phyloP scores from a whole-genome alignment of 331 rosid species.

The Malus hybrid region DNA sequence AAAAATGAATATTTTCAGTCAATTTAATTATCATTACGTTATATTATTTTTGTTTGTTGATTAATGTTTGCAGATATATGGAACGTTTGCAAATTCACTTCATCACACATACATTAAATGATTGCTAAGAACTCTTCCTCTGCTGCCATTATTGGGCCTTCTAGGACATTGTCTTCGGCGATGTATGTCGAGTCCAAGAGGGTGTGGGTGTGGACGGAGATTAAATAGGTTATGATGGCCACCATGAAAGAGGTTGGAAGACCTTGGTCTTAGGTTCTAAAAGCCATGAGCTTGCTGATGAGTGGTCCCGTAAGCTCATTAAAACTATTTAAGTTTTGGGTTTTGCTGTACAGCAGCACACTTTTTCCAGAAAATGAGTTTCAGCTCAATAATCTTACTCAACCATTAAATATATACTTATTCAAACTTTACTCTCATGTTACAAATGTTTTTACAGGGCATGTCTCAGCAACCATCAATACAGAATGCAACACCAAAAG shows the following conservation, averaged over 20 bases:
- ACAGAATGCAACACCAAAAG: no score
- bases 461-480: no score
- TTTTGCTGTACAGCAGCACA: no score
- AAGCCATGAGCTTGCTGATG: slow-evolving; percentile 44
- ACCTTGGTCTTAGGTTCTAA: slow-evolving; percentile 58
- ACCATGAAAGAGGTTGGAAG: slow-evolving; percentile 89
- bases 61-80: slow-evolving; percentile 23
- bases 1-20: neutral
- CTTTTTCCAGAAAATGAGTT: no score
- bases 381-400: no score
- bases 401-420: no score
- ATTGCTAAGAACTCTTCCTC: slow-evolving; percentile 7
- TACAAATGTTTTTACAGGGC: no score
- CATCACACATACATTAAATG: slow-evolving; percentile 1
- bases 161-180: slow-evolving; percentile 18
- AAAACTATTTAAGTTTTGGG: neutral
- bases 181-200: slow-evolving; percentile 35
- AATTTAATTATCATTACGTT: neutral
- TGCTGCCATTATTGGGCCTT: slow-evolving; percentile 23
- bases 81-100: slow-evolving; percentile 23
- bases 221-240: slow-evolving; percentile 65
- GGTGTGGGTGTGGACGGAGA: slow-evolving; percentile 80
- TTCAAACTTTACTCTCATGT: no score
- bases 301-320: slow-evolving; percentile 64
- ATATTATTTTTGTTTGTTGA: neutral